phyloP scores from a whole-genome alignment of 805 yeast genomes.

The Candida koratica region DNA sequence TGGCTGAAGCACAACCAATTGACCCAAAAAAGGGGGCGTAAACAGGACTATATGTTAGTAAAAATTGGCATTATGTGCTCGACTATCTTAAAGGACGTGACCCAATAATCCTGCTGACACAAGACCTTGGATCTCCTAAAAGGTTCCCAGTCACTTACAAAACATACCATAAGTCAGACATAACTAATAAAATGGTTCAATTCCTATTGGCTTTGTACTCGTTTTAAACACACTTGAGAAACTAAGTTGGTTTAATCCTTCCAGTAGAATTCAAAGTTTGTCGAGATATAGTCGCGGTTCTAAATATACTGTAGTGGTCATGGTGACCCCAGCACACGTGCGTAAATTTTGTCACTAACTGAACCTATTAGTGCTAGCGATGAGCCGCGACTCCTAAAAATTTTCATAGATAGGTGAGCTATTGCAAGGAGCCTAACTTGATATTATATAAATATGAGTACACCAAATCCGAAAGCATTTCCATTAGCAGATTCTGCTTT shows the following conservation, averaged over 20 bases:
- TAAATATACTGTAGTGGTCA: constrained; percentile 2
- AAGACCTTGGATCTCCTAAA: too few relatives aligned
- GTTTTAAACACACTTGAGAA: constrained; percentile 5
- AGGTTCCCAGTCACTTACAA: not conserved
- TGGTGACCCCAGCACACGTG: not conserved
- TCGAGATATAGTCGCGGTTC: constrained; percentile 8
- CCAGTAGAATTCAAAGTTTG: constrained; percentile 6
- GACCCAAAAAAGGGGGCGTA: constrained; percentile 98
- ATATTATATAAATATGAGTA: constrained; percentile 50
- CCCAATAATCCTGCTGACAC: too few relatives aligned
- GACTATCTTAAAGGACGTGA: too few relatives aligned
- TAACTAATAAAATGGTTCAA: constrained; percentile 23
- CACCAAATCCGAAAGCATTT: constrained; percentile 92
- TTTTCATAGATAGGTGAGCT: constrained; percentile 27
- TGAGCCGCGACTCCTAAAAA: constrained; percentile 3
- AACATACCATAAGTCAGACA: constrained; percentile 77
- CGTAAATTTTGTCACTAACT: constrained; percentile 9
- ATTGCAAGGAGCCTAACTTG: constrained; percentile 50
- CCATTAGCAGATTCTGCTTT: constrained; percentile 96
- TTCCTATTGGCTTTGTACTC: constrained; percentile 2
- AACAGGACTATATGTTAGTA: constrained; percentile 51
- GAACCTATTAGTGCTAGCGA: too few relatives aligned
- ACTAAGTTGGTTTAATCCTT: constrained; percentile 8
- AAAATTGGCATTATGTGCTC: too few relatives aligned
- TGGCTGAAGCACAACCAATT: constrained; percentile 98